Base-by-base conservation (phyloP, 177 flowering plant species). In the Vitis hybrid region DNA sequence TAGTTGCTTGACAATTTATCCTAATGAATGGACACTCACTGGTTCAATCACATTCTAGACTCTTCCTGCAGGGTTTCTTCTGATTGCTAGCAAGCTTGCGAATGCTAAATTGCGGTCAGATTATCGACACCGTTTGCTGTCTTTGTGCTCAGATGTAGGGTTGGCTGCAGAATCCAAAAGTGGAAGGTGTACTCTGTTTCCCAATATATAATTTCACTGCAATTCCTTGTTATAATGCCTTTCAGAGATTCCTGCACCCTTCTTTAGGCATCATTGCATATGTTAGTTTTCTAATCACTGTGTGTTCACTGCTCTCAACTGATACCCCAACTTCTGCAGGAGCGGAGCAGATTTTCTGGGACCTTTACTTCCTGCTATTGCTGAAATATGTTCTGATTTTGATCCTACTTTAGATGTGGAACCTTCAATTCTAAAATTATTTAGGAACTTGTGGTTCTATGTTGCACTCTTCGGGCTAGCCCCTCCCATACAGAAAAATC, bases 261-360 rank as follows among this genome's bases (percentile, higher is more conserved):
- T 32, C 52, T 58, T 59, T 49, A 65, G 63, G 64, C 30, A 15
- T 17, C 53, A 2, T 30, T 62, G 15, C 5, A 8, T 30, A 3
- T 20, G 7, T 52, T 58, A 53, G 7, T 54, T 46, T 58, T 4
- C 32, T 65, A 8, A 62, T n/a, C 21, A 15, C 4, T 50, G 15
- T 58, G 17, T 58, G 32, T 69, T 48, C 52, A 30, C 51, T 63
- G 60, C 14, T 73, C 67, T 58, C 27, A 32, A 24, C 21, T 70
- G 70, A 66, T 64, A 50, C 53, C 68, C 41, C 20, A 71, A 65
- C 63, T 66, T 61, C 75, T 85, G 73, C 93, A 96, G 99, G 87
- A 94, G 98, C 83, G 99, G 99, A 68, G 98, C 97, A 67, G 97
- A 96, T 85, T 92, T 91, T 81, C 79, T 96, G 83, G 98, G 98